phyloP scores from a whole-genome alignment of 2,329 filamentous ascomycete species.

The Cercospora berteroae region DNA sequence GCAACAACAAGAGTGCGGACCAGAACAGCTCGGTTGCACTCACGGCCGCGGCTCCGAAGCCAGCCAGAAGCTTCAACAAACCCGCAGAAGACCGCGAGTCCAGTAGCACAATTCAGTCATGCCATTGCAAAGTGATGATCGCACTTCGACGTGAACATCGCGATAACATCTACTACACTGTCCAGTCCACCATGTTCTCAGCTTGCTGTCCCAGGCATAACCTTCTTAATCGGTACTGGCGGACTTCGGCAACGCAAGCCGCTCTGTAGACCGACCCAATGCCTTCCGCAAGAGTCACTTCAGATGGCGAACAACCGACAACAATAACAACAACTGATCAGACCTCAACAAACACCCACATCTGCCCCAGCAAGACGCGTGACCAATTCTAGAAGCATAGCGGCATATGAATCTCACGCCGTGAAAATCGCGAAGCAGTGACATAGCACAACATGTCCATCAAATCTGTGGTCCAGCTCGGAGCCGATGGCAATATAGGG shows the following conservation, averaged over 20 bases:
- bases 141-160: not conserved
- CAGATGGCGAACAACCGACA: not conserved
- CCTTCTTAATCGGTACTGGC: constrained; percentile 2
- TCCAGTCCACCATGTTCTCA: not conserved
- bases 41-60: not conserved
- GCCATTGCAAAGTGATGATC: not conserved
- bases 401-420: not conserved
- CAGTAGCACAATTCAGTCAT: not conserved
- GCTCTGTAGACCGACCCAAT: not conserved
- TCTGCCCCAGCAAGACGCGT: not conserved
- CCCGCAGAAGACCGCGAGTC: not conserved
- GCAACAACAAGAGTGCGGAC: not conserved
- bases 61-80: not conserved
- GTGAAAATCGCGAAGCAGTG: not conserved
- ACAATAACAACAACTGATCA: not conserved
- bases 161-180: not conserved
- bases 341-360: not conserved
- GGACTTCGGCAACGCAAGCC: constrained; percentile 5
- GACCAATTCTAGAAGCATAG: not conserved
- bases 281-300: not conserved
- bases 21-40: not conserved
- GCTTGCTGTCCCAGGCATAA: not conserved
- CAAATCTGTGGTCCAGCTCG: constrained; percentile 47
- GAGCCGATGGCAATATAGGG: constrained; percentile 48
- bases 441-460: constrained; percentile 28